A percentile compares a stretch with the other conserved stretches of the same genome.
phyloP scores from a whole-genome alignment of 345 rosid species.

The Kernera saxatilis region DNA sequence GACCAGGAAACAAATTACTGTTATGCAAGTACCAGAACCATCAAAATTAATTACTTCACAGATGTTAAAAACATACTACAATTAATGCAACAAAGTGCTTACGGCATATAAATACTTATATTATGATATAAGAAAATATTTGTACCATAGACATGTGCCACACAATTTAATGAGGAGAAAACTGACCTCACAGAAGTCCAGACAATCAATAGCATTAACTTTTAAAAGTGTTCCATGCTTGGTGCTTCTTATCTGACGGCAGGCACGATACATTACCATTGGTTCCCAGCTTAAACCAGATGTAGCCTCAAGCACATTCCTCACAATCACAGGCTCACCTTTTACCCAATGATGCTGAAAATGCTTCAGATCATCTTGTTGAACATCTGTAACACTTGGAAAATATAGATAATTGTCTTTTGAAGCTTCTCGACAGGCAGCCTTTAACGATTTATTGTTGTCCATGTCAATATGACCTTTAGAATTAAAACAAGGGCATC shows the following conservation, averaged over 20 bases:
- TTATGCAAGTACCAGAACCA: neutral
- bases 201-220: conserved; percentile 57
- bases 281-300: conserved; percentile 88
- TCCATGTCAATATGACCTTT: conserved; percentile 27
- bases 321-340: conserved; percentile 71
- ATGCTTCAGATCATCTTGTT: conserved; percentile 44
- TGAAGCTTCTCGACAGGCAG: conserved; percentile 51
- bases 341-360: conserved; percentile 72
- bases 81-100: neutral
- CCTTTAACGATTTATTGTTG: conserved; percentile 35
- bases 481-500: conserved; percentile 46
- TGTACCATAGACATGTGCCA: neutral
- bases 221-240: conserved; percentile 36
- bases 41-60: neutral
- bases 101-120: neutral
- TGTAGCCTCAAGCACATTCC: conserved; percentile 49
- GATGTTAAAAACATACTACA: neutral
- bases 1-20: neutral
- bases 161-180: neutral
- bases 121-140: neutral
- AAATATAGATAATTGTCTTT: conserved; percentile 57
- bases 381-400: conserved; percentile 43
- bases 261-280: conserved; percentile 74
- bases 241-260: conserved; percentile 38
- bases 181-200: conserved; percentile 47